A percentile compares a stretch with the other conserved stretches of the same genome.
Evolutionary conservation across 176 grass and related monocot genomes (phyloP).

Genomic region (Aegilops tauschii): DNA sequence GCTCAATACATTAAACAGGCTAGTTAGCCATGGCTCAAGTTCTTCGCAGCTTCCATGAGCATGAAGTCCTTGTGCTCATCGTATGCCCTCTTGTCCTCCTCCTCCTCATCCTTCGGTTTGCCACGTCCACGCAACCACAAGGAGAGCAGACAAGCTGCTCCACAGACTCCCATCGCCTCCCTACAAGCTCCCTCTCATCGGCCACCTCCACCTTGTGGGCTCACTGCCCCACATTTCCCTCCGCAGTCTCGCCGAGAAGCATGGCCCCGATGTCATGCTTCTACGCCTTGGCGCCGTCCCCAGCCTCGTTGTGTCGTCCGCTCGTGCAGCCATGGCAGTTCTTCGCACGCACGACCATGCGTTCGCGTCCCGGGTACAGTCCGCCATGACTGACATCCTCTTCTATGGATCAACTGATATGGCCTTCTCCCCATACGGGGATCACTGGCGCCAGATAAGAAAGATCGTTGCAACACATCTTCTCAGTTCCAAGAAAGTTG

Average conservation of each 20-base stretch:
- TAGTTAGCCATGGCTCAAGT: too few relatives aligned
- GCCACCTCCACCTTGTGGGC: not conserved
- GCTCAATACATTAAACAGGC: too few relatives aligned
- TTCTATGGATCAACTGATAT: slow-evolving; percentile 28
- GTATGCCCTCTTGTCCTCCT: too few relatives aligned
- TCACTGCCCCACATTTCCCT: not conserved
- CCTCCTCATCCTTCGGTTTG: too few relatives aligned
- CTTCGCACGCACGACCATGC: not conserved
- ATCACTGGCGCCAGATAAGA: slow-evolving; percentile 40
- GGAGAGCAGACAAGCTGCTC: not conserved
- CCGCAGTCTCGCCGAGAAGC: not conserved
- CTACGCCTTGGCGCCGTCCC: not conserved
- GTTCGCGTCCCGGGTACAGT: not conserved
- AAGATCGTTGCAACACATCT: slow-evolving; percentile 24
- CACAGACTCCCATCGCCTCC: slow-evolving; percentile 26
- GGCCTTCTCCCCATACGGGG: slow-evolving; percentile 30
- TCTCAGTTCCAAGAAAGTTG: slow-evolving; percentile 1
- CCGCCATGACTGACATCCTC: not conserved
- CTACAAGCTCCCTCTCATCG: not conserved
- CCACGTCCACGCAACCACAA: too few relatives aligned
- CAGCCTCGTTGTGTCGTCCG: not conserved
- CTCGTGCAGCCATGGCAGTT: not conserved
- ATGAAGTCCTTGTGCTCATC: too few relatives aligned
- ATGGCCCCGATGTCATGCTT: not conserved
- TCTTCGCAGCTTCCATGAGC: too few relatives aligned